Percentiles rank a stretch among this genome's conserved stretches.
phyloP scores from a whole-genome alignment of 768 basidiomycete species.

The Lentinula edodes region DNA sequence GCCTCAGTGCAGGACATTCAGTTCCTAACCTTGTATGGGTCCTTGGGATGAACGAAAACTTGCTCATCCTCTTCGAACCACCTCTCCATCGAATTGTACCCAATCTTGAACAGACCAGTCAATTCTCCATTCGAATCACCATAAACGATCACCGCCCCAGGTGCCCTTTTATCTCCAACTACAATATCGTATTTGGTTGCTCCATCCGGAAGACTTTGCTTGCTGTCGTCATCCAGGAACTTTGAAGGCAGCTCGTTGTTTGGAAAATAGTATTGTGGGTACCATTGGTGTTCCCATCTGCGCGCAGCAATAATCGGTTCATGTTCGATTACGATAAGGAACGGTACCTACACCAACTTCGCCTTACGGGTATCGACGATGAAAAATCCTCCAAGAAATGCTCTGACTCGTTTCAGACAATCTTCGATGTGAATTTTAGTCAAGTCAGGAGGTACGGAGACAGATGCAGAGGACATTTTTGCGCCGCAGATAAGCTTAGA shows the following conservation, averaged over 20 bases:
- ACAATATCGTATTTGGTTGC: slow-evolving; percentile 40
- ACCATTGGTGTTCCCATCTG: slow-evolving; percentile 53
- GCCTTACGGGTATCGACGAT: slow-evolving; percentile 52
- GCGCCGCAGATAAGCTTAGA: neutral
- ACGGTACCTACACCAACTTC: slow-evolving; percentile 50
- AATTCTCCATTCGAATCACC: slow-evolving; percentile 26
- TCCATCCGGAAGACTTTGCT: slow-evolving; percentile 21
- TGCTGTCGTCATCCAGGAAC: slow-evolving; percentile 26
- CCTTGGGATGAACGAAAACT: slow-evolving; percentile 56
- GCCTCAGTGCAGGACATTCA: neutral
- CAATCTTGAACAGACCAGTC: slow-evolving; percentile 42
- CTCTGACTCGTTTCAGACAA: slow-evolving; percentile 46
- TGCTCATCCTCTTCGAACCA: slow-evolving; percentile 72
- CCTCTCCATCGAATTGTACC: slow-evolving; percentile 45
- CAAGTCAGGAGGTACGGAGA: slow-evolving; percentile 22
- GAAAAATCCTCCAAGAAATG: slow-evolving; percentile 43
- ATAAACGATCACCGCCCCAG: slow-evolving; percentile 30
- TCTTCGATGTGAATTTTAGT: slow-evolving; percentile 43
- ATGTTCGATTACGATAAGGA: neutral
- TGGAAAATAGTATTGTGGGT: slow-evolving; percentile 53
- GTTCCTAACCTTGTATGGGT: slow-evolving; percentile 57
- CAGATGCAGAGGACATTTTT: neutral
- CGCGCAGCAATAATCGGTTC: neutral
- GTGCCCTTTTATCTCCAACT: slow-evolving; percentile 32
- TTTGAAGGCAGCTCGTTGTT: slow-evolving; percentile 36